phyloP scores from a whole-genome alignment of 495 filamentous ascomycete species.

The Pseudomonodictys pantanalensis region DNA sequence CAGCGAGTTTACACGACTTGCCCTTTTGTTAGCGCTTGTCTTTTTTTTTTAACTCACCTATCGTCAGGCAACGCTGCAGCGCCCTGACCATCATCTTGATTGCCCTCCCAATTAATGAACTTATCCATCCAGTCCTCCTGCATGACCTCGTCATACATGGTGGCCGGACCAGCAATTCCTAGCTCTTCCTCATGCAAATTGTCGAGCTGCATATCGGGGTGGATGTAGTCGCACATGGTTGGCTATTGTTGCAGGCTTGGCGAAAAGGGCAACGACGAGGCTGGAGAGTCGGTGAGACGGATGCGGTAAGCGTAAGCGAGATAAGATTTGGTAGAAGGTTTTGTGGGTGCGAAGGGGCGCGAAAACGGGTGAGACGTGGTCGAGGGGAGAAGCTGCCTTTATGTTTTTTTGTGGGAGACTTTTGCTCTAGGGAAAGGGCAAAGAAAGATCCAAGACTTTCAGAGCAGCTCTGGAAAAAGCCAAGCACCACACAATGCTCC shows the following conservation, averaged over 20 bases:
- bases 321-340: background rate
- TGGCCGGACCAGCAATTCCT: background rate
- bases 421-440: no score
- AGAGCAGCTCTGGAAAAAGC: no score
- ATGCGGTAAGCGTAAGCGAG: no score
- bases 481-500: no score
- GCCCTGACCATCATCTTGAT: background rate
- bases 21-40: conserved; percentile 2
- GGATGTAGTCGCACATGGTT: conserved; percentile 10
- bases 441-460: no score
- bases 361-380: background rate
- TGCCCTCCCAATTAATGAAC: background rate
- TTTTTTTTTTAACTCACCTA: conserved; percentile 6
- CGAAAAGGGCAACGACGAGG: no score
- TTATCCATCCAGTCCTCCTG: background rate
- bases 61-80: background rate
- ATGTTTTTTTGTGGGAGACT: no score
- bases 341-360: background rate
- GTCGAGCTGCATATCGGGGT: background rate
- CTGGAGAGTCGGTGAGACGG: no score
- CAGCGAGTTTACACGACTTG: background rate
- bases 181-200: background rate
- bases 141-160: background rate
- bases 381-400: background rate
- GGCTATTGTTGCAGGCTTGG: background rate